phyloP scores from a whole-genome alignment of 352 stramenopile genomes.

The Thraustochytrium sp. region DNA sequence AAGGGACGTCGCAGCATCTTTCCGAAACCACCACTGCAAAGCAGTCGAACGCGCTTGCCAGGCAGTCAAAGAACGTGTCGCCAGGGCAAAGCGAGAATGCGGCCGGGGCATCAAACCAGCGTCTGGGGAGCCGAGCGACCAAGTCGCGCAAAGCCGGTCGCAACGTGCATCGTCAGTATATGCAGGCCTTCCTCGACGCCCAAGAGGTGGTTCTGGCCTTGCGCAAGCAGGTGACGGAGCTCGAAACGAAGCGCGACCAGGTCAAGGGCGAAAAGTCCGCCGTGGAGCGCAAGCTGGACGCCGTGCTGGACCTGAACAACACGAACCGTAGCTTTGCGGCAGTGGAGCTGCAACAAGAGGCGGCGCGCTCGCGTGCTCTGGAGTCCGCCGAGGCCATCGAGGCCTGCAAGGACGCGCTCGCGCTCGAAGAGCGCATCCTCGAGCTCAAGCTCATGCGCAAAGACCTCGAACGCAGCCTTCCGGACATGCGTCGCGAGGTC shows the following conservation, averaged over 20 bases:
- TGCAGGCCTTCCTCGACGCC: neutral
- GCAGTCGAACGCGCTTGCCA: neutral
- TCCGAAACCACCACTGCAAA: neutral
- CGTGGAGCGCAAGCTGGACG: neutral
- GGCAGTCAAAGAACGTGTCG: neutral
- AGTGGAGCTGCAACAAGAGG: neutral
- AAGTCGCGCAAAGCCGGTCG: too few species aligned
- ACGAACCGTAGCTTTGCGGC: neutral
- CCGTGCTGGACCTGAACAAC: neutral
- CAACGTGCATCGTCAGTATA: constrained; percentile 1
- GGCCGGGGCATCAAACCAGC: too few species aligned
- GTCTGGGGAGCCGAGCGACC: neutral
- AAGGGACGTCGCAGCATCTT: neutral
- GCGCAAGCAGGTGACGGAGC: neutral
- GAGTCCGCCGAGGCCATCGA: neutral
- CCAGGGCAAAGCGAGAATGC: neutral
- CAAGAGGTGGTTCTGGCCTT: neutral
- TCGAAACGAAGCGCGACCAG: neutral
- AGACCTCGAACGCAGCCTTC: constrained; percentile 4
- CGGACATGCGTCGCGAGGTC: neutral
- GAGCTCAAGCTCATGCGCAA: constrained; percentile 3
- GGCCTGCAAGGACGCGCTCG: neutral
- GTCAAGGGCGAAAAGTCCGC: neutral
- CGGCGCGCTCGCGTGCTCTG: neutral
- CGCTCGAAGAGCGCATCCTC: constrained; percentile 1